A percentile compares a stretch with the other conserved stretches of the same genome.
These are phyloP conservation scores for Cucumis cinereus DNA, from an alignment of 306 rosid genomes.

Conservation along the genomic window DNA sequence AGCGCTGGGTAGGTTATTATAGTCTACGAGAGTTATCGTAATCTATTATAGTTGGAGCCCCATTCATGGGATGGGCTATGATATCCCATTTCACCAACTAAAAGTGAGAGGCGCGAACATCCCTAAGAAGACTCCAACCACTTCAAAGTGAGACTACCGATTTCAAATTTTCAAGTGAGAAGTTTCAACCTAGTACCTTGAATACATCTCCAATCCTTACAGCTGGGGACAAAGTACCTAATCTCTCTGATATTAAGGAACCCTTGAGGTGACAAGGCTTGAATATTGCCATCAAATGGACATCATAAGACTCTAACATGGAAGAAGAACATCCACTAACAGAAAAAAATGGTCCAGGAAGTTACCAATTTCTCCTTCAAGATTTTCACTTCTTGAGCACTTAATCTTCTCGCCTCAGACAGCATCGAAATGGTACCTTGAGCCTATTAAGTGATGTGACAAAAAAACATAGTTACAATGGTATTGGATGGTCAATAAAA, in stretches of 20 bases:
- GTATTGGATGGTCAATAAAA: background rate
- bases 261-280: background rate
- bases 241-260: background rate
- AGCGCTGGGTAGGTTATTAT: no score
- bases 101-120: no score
- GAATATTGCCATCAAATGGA: background rate
- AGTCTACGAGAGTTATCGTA: no score
- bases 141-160: background rate
- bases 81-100: no score
- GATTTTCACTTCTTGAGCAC: constrained; percentile 35
- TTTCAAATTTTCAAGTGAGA: background rate
- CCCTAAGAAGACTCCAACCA: no score
- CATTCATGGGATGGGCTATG: no score
- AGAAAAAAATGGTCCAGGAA: constrained; percentile 1
- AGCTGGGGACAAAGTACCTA: background rate
- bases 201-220: background rate
- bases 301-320: constrained; percentile 1
- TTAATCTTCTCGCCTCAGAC: constrained; percentile 54
- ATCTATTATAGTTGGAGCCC: no score
- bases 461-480: background rate
- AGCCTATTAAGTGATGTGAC: constrained; percentile 34
- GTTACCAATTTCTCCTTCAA: constrained; percentile 56
- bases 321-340: constrained; percentile 2
- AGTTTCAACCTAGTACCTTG: background rate
- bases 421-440: constrained; percentile 47